These are phyloP conservation scores for Arctium minus DNA, from an alignment of 129 eudicot genomes.

Conservation along the genomic window DNA sequence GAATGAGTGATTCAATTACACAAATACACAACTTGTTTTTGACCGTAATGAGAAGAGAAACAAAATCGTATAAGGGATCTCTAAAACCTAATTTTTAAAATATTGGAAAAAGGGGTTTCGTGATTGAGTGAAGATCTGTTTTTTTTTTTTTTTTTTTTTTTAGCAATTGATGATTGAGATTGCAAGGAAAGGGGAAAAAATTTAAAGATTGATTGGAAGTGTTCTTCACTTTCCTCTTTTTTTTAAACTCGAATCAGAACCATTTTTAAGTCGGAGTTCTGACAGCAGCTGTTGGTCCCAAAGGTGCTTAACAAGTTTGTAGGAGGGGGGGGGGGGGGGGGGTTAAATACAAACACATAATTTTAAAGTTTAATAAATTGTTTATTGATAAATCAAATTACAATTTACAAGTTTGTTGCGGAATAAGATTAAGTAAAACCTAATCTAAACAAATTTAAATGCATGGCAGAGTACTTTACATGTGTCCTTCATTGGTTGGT, in stretches of 20 bases:
- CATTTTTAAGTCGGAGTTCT: too few species aligned
- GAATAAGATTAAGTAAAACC: too few species aligned
- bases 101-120: slow-evolving; percentile 17
- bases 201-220: not conserved
- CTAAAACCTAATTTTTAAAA: not conserved
- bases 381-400: too few species aligned
- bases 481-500: too few species aligned
- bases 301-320: too few species aligned
- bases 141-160: not conserved
- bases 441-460: too few species aligned
- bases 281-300: too few species aligned
- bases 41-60: slow-evolving; percentile 8
- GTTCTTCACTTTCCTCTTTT: not conserved
- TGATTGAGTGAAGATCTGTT: slow-evolving; percentile 35
- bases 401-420: too few species aligned
- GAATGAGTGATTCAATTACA: not conserved
- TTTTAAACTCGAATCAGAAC: slow-evolving; percentile 8
- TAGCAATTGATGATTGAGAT: slow-evolving; percentile 10
- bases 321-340: too few species aligned
- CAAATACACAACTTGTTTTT: not conserved
- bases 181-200: not conserved
- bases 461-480: too few species aligned
- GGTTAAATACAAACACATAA: too few species aligned
- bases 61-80: slow-evolving; percentile 12
- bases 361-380: too few species aligned